These are phyloP conservation scores for Carex arenaria DNA, from an alignment of 202 grass and related monocot genomes.

Conservation along the genomic window DNA sequence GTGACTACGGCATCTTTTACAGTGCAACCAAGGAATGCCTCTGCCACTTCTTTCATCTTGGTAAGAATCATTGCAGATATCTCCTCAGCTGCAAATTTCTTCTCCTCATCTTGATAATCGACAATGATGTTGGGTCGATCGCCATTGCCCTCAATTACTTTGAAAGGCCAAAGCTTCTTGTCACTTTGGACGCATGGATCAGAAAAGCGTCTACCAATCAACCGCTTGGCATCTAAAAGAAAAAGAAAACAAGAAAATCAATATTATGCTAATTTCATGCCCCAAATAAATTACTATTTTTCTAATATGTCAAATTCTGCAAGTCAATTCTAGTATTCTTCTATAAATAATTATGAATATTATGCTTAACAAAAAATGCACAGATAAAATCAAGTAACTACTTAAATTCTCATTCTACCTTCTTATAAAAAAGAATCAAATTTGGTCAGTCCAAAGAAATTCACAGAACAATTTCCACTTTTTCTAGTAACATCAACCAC, in stretches of 20 bases:
- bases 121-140: constrained; percentile 63
- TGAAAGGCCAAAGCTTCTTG: constrained; percentile 65
- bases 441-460: neutral
- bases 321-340: neutral
- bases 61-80: constrained; percentile 68
- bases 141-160: constrained; percentile 52
- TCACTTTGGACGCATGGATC: neutral
- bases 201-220: constrained; percentile 2
- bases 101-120: constrained; percentile 42
- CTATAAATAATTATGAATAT: neutral
- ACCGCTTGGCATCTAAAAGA: neutral
- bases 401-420: too few species aligned
- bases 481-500: neutral
- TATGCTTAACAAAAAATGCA: neutral
- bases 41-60: constrained; percentile 84
- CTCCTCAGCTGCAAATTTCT: constrained; percentile 69
- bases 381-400: neutral
- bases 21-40: constrained; percentile 65
- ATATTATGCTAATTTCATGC: neutral
- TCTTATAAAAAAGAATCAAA: too few species aligned
- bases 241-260: neutral
- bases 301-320: neutral
- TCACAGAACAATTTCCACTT: neutral
- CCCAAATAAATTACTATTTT: neutral
- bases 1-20: constrained; percentile 62